Conservation (phyloP, 495 filamentous ascomycete species). For the Geopyxis carbonaria region DNA sequence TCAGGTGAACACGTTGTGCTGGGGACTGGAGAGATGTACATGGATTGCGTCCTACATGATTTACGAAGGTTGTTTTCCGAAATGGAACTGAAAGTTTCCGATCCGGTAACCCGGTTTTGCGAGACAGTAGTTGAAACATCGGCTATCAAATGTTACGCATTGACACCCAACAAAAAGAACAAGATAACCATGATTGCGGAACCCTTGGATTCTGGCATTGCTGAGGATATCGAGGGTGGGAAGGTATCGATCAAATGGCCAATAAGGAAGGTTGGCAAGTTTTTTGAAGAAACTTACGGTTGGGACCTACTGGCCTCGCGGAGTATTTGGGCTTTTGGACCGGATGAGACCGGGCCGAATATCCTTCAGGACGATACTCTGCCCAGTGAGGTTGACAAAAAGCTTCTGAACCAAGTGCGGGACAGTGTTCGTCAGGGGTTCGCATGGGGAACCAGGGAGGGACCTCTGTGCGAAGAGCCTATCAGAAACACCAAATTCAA, state of each 20-base stretch:
- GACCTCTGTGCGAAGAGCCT: slow-evolving; percentile 94
- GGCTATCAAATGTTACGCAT: slow-evolving; percentile 91
- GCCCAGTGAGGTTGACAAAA: slow-evolving; percentile 78
- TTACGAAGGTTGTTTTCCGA: slow-evolving; percentile 86
- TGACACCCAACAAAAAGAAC: slow-evolving; percentile 98
- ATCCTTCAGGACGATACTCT: slow-evolving; percentile 94
- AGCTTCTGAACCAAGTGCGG: slow-evolving; percentile 66
- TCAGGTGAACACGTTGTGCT: slow-evolving; percentile 94
- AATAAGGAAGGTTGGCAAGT: slow-evolving; percentile 80
- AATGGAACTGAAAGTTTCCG: slow-evolving; percentile 97
- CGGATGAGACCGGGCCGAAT: slow-evolving; percentile 87
- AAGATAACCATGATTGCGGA: slow-evolving; percentile 98
- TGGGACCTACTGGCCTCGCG: slow-evolving; percentile 89
- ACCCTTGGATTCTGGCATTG: slow-evolving; percentile 83
- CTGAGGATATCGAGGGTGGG: slow-evolving; percentile 85
- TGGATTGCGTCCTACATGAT: slow-evolving; percentile 97
- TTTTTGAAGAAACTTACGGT: slow-evolving; percentile 93
- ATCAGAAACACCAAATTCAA: slow-evolving; percentile 95
- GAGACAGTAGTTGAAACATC: slow-evolving; percentile 97
- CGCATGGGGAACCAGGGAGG: slow-evolving; percentile 87
- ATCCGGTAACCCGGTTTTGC: slow-evolving; percentile 92
- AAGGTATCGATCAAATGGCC: slow-evolving; percentile 84
- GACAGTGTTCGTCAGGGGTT: slow-evolving; percentile 91
- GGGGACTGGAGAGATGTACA: slow-evolving; percentile 91
- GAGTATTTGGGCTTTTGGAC: slow-evolving; percentile 97